A percentile compares a stretch with the other conserved stretches of the same genome.
These are phyloP conservation scores for Kodamaea hsintzibuensis DNA, from an alignment of 805 yeast genomes.

Conservation along the genomic window DNA sequence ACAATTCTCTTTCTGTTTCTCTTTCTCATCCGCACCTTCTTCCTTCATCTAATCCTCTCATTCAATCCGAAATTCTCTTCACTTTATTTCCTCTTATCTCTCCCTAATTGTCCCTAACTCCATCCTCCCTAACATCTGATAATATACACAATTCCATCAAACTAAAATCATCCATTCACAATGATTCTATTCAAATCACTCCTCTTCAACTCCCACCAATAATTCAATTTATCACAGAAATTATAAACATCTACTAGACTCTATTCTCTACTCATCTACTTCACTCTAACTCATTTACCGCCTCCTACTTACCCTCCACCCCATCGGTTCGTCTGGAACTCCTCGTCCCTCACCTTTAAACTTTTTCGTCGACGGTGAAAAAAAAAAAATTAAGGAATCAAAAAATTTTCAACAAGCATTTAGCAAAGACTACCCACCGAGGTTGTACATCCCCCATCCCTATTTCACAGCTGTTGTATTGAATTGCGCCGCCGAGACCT, in stretches of 20 bases:
- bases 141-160: too few relatives aligned
- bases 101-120: too few relatives aligned
- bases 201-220: too few relatives aligned
- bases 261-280: neutral
- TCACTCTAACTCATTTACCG: neutral
- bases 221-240: neutral
- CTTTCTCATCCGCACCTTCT: too few relatives aligned
- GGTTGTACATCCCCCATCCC: neutral
- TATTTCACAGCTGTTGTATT: neutral
- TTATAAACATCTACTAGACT: too few relatives aligned
- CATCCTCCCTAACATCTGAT: too few relatives aligned
- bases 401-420: neutral
- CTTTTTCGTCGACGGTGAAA: slow-evolving; percentile 1
- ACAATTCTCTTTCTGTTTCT: too few relatives aligned
- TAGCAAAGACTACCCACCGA: neutral
- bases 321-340: neutral
- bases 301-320: neutral
- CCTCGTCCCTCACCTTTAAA: neutral
- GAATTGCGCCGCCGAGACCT: neutral
- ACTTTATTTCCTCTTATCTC: too few relatives aligned
- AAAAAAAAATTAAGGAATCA: neutral
- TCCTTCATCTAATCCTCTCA: too few relatives aligned
- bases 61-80: too few relatives aligned
- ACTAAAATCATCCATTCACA: too few relatives aligned
- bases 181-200: too few relatives aligned